These are phyloP conservation scores for Fusarium succisae DNA, from an alignment of 2,329 filamentous ascomycete genomes.

Conservation along the genomic window DNA sequence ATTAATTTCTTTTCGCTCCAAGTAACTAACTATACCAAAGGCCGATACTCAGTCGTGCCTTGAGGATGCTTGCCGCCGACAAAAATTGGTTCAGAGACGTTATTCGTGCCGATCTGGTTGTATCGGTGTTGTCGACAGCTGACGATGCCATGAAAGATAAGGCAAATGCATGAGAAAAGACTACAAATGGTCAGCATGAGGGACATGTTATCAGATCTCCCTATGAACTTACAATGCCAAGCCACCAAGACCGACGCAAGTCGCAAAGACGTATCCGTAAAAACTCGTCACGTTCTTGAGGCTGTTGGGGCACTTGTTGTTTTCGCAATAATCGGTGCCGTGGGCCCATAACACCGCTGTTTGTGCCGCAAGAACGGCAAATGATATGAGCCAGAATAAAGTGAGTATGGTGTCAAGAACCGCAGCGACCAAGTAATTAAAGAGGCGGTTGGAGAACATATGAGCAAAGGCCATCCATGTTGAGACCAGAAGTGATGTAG, in stretches of 20 bases:
- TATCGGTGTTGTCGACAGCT: constrained; percentile 55
- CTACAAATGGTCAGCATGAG: constrained; percentile 39
- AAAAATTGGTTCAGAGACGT: not conserved
- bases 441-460: constrained; percentile 51
- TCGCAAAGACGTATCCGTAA: constrained; percentile 45
- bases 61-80: not conserved
- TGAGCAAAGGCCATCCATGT: constrained; percentile 59
- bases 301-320: constrained; percentile 34
- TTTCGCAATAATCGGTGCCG: constrained; percentile 34
- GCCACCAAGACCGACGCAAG: constrained; percentile 53
- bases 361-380: constrained; percentile 52
- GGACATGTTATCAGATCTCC: rapidly evolving
- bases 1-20: not conserved
- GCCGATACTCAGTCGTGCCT: not conserved
- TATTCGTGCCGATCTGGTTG: constrained; percentile 18
- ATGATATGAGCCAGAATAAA: constrained; percentile 62
- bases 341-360: constrained; percentile 42
- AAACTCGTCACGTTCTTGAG: constrained; percentile 15
- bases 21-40: not conserved
- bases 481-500: constrained; percentile 56
- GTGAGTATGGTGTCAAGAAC: constrained; percentile 61
- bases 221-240: constrained; percentile 54
- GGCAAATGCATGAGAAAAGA: constrained; percentile 53
- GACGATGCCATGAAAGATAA: constrained; percentile 53
- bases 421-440: constrained; percentile 65